These are phyloP conservation scores for Calonectria multiphialidica DNA, from an alignment of 2,329 filamentous ascomycete genomes.

Conservation along the genomic window DNA sequence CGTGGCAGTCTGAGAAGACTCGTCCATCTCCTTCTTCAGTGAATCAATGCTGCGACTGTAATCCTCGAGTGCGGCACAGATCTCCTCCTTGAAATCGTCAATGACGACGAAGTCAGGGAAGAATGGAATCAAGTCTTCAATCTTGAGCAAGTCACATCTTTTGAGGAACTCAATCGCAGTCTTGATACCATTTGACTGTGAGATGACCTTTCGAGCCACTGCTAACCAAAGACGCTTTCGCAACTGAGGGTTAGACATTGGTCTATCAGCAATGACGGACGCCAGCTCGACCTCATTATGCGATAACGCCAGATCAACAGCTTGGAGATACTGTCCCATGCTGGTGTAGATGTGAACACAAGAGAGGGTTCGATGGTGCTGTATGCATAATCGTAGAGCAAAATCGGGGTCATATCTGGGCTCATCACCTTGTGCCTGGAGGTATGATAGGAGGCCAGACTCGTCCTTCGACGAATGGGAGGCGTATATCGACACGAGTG, in stretches of 20 bases:
- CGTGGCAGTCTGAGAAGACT: slow-evolving; percentile 86
- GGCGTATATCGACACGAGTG: slow-evolving; percentile 94
- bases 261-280: slow-evolving; percentile 87
- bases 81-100: slow-evolving; percentile 99
- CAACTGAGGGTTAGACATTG: slow-evolving; percentile 81
- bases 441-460: slow-evolving; percentile 85
- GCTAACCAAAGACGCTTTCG: slow-evolving; percentile 97
- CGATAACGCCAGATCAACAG: slow-evolving; percentile 91
- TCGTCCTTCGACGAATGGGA: slow-evolving; percentile 88
- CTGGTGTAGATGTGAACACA: slow-evolving; percentile 98
- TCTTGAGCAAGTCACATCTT: slow-evolving; percentile 89
- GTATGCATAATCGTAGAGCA: slow-evolving; percentile 93
- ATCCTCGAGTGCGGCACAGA: slow-evolving; percentile 92
- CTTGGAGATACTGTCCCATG: slow-evolving; percentile 95
- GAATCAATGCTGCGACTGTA: slow-evolving; percentile 92
- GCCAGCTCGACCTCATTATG: slow-evolving; percentile 93
- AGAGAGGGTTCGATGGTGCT: slow-evolving; percentile 91
- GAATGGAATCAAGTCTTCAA: slow-evolving; percentile 97
- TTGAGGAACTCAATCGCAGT: slow-evolving; percentile 93
- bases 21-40: slow-evolving; percentile 95
- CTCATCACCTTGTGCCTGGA: slow-evolving; percentile 90
- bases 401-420: slow-evolving; percentile 95
- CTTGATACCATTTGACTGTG: slow-evolving; percentile 88
- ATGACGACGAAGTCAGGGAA: slow-evolving; percentile 99
- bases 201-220: slow-evolving; percentile 94